Evolutionary conservation across 176 grass and related monocot genomes (phyloP), one percentile per base, ranked within the genome.

Genomic region (Carex scoparia): DNA sequence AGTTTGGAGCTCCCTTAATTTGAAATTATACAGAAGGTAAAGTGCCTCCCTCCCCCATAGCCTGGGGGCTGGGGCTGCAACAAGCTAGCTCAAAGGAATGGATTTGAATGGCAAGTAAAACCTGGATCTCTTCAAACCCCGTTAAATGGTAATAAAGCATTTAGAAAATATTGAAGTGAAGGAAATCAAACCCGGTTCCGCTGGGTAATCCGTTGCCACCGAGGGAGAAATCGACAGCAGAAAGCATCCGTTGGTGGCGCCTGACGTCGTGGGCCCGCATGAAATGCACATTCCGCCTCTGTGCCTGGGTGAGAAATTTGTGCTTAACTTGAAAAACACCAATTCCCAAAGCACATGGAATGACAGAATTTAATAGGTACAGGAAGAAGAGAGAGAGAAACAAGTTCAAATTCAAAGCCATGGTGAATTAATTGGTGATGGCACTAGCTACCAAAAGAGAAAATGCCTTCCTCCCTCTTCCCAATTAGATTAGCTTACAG

Each of bases 201-300:
- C 93, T 98, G 83, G 95, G 91, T 59, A 98, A 87, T 28, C 95
- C 95, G 49, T 81, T 19, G 85, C 95, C 95, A 64, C 95, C 95
- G 59, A 98, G 79, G 30, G 88, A 88, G 15, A 98, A 44, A 89
- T 98, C 95, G 19, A 85, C 83, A 5, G 89, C 65, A 19, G 83
- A 84, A 28, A 98, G 93, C 53, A 81, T 46, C 38, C 93, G 88
- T 12, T 86, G 88, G 63, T 85, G 91, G 44, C 93, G 89, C 73
- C 81, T 62, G 0, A 2, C 63, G 69, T 98, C 95, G 65, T 98
- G 93, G 65, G 65, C 73, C 61, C 88, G 85, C 76, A 98, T 80
- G 59, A 87, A 75, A 23, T 80, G 56, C 32, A 86, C 55, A 85
- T 87, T 79, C 64, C 33, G 8, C 66, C 88, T 16, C 1, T 84